A percentile compares a stretch with the other conserved stretches of the same genome.
phyloP scores from a whole-genome alignment of 75 land plant genomes.

The Sequoia sempervirens region DNA sequence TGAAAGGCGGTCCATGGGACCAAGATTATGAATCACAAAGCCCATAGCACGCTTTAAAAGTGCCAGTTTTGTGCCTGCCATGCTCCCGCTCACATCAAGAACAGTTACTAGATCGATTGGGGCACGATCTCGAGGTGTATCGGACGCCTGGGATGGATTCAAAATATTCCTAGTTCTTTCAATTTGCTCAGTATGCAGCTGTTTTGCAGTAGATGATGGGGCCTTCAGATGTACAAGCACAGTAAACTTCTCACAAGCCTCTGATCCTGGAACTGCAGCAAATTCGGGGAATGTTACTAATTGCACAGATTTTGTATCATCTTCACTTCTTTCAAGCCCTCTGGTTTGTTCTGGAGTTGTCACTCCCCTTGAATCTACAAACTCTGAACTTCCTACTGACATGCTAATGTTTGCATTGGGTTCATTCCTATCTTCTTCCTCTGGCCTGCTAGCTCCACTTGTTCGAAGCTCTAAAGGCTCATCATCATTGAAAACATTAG shows the following conservation, averaged over 20 bases:
- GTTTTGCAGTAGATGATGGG: conserved; percentile 22
- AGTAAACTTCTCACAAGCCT: conserved; percentile 36
- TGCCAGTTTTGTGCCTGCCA: conserved; percentile 85
- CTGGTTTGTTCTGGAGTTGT: conserved; percentile 8
- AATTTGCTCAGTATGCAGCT: not conserved
- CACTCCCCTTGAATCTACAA: not conserved
- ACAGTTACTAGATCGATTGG: conserved; percentile 93
- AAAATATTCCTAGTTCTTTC: not conserved
- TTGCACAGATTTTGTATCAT: conserved; percentile 23
- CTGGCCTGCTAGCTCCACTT: not conserved
- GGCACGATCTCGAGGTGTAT: conserved; percentile 35
- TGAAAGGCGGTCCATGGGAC: conserved; percentile 49
- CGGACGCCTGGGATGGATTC: not conserved
- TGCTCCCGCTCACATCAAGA: conserved; percentile 97
- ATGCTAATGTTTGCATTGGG: not conserved
- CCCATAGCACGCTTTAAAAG: conserved; percentile 82
- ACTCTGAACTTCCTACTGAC: conserved; percentile 2
- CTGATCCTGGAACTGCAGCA: conserved; percentile 39
- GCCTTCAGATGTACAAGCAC: conserved; percentile 74
- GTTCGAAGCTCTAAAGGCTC: conserved; percentile 39
- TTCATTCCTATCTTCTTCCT: not conserved
- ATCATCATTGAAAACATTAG: conserved; percentile 64
- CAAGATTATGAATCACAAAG: conserved; percentile 45
- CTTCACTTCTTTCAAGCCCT: not conserved
- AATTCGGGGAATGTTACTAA: conserved; percentile 58